A percentile compares a stretch with the other conserved stretches of the same genome.
Evolutionary conservation across 441 rosid genomes (phyloP).

Genomic region (Syzygium malaccense): DNA sequence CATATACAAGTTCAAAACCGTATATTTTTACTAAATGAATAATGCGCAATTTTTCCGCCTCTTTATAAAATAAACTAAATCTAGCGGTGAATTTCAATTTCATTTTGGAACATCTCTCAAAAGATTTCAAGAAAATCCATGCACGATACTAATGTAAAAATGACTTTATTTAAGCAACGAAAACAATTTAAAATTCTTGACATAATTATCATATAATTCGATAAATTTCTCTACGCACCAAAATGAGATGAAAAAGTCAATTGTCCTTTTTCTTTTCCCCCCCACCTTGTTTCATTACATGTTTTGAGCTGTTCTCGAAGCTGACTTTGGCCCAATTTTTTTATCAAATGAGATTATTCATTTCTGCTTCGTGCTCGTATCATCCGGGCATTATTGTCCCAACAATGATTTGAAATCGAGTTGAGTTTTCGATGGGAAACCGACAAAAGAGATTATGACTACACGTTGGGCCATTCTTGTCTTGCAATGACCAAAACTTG

Average conservation of each 20-base stretch:
- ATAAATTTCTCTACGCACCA: background rate
- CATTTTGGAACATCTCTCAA: background rate
- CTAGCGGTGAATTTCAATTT: background rate
- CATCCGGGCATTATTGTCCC: background rate
- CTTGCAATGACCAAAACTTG: background rate
- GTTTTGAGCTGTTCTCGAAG: background rate
- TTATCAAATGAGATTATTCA: background rate
- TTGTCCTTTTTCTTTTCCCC: background rate
- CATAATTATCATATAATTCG: background rate
- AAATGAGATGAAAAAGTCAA: background rate
- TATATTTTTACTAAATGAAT: background rate
- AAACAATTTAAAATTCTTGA: background rate
- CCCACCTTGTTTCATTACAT: background rate
- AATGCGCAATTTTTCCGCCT: background rate
- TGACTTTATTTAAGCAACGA: rapidly evolving
- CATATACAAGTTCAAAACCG: background rate
- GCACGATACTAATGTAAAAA: background rate
- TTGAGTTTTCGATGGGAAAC: background rate
- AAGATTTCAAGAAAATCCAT: background rate
- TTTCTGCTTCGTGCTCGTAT: background rate
- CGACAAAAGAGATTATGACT: background rate
- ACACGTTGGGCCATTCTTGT: background rate
- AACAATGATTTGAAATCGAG: background rate
- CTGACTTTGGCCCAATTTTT: background rate
- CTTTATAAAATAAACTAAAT: background rate